These are phyloP conservation scores for Xylariaceae sp. DNA, from an alignment of 2,329 filamentous ascomycete species.

Conservation along the genomic window DNA sequence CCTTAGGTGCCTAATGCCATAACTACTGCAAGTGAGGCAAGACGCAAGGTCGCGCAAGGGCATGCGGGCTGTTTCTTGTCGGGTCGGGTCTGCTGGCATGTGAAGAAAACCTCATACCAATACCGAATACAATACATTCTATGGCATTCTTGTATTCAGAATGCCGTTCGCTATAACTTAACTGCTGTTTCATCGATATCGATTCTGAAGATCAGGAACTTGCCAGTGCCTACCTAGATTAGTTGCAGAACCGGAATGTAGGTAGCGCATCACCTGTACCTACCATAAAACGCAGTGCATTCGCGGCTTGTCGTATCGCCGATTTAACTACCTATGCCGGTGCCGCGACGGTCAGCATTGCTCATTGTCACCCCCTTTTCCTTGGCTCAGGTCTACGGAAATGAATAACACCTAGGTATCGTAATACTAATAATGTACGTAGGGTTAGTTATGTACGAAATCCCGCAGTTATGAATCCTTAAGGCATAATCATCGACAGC, in stretches of 20 bases:
- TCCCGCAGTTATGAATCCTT: too few species aligned
- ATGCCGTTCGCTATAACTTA: not conserved
- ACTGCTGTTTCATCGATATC: not conserved
- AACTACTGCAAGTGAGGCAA: not conserved
- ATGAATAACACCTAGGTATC: not conserved
- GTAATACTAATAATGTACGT: too few species aligned
- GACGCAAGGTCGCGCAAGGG: conserved; percentile 12
- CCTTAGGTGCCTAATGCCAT: not conserved
- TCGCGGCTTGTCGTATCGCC: too few species aligned
- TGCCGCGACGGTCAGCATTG: not conserved
- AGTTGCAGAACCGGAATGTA: too few species aligned
- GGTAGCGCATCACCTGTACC: too few species aligned
- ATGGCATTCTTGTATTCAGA: too few species aligned
- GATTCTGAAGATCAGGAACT: too few species aligned
- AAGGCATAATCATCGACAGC: too few species aligned
- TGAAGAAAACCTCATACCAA: not conserved
- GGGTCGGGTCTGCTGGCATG: not conserved
- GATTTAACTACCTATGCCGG: too few species aligned
- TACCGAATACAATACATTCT: not conserved
- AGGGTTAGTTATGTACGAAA: too few species aligned
- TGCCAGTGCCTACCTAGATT: too few species aligned
- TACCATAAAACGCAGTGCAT: too few species aligned
- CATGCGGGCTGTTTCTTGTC: not conserved
- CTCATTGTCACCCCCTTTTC: conserved; percentile 1
- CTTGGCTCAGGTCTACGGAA: not conserved